A percentile compares a stretch with the other conserved stretches of the same genome.
Evolutionary conservation across 1,284 basidiomycete species (phyloP).

Genomic region (Termitomyces sp.): DNA sequence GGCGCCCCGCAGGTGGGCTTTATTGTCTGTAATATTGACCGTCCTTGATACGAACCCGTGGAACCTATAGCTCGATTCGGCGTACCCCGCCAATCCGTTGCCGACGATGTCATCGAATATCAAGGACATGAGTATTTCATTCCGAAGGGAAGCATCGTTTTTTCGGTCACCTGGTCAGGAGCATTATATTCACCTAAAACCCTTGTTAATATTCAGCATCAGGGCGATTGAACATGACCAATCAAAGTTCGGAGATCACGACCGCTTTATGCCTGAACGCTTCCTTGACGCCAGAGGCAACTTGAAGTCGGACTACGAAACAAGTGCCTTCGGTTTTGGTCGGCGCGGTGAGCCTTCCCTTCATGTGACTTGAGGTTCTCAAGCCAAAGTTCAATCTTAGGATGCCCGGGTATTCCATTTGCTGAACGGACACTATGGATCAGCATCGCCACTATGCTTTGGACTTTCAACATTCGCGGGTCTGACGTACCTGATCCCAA

Average conservation of each 20-base stretch:
- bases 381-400: background rate
- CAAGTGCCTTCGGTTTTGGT: background rate
- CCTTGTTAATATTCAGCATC: background rate
- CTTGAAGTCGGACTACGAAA: background rate
- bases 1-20: background rate
- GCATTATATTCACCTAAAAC: background rate
- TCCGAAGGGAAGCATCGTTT: background rate
- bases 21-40: too few species aligned
- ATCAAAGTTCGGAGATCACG: background rate
- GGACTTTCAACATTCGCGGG: background rate
- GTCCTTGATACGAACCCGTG: background rate
- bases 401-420: background rate
- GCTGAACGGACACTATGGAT: background rate
- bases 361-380: too few species aligned
- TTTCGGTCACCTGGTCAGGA: background rate
- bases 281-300: background rate
- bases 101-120: background rate
- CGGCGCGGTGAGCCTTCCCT: background rate
- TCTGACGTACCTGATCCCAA: background rate
- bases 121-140: background rate
- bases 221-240: background rate
- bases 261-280: background rate
- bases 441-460: background rate
- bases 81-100: background rate
- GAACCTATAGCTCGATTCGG: background rate